Evolutionary conservation across 2,329 filamentous ascomycete species (phyloP).

Genomic region (Colletotrichum sp.): DNA sequence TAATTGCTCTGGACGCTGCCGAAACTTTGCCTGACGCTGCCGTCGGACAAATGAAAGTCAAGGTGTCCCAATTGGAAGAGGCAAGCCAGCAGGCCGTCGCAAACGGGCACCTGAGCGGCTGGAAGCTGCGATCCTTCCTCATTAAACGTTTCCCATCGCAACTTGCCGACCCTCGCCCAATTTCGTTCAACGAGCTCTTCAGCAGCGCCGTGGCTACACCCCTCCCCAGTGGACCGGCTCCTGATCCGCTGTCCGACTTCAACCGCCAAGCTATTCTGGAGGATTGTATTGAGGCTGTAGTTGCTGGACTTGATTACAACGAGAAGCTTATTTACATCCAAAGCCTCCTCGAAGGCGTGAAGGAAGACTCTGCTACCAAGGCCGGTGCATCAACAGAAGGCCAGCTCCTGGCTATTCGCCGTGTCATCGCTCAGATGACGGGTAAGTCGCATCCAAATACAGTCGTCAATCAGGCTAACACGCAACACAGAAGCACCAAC

Average conservation of each 20-base stretch:
- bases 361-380: neutral
- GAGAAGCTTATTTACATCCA: constrained; percentile 43
- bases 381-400: constrained; percentile 25
- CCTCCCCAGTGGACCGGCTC: neutral
- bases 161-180: constrained; percentile 35
- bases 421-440: constrained; percentile 43
- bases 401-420: constrained; percentile 49
- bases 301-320: constrained; percentile 32
- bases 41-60: constrained; percentile 33
- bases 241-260: constrained; percentile 10
- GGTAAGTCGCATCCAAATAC: constrained; percentile 30
- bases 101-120: constrained; percentile 43
- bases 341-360: constrained; percentile 32
- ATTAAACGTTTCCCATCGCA: constrained; percentile 37
- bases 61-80: constrained; percentile 39
- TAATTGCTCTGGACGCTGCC: constrained; percentile 26
- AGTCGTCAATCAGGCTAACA: neutral
- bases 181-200: constrained; percentile 31
- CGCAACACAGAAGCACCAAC: constrained; percentile 1
- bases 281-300: constrained; percentile 34
- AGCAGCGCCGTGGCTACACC: neutral
- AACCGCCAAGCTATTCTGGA: constrained; percentile 27
- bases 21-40: constrained; percentile 31
- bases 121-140: constrained; percentile 51
- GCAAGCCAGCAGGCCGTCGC: constrained; percentile 36